A percentile compares a stretch with the other conserved stretches of the same genome.
Conservation (phyloP, 768 basidiomycete genomes). For the Rossbeevera mucosa region DNA sequence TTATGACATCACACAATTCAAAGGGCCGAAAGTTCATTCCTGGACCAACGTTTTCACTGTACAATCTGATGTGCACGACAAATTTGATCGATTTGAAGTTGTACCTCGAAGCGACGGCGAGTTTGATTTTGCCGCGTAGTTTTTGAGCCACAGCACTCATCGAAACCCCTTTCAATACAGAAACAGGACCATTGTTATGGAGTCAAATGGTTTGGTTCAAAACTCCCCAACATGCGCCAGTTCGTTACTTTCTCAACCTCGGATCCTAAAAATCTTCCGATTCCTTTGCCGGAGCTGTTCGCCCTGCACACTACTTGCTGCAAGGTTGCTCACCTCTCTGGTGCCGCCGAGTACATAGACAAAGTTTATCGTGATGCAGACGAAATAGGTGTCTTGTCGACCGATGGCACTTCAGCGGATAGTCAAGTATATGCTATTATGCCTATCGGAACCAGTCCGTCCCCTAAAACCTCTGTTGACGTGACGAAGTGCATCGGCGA, state of each 20-base stretch:
- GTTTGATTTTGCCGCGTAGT: background rate
- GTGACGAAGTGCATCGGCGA: no score
- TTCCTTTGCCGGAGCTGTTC: constrained; percentile 12
- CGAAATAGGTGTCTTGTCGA: background rate
- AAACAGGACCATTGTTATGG: background rate
- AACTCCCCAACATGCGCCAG: background rate
- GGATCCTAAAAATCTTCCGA: constrained; percentile 7
- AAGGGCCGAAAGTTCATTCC: constrained; percentile 7
- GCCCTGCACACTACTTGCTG: constrained; percentile 21
- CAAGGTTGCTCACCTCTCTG: constrained; percentile 26
- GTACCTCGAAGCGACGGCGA: constrained; percentile 7
- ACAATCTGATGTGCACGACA: background rate
- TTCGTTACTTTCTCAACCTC: constrained; percentile 4
- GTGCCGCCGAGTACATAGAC: constrained; percentile 18
- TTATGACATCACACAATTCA: background rate
- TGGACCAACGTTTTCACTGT: constrained; percentile 7
- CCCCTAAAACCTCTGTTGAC: no score
- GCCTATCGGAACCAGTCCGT: no score
- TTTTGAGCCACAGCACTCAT: background rate
- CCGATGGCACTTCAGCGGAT: constrained; percentile 1
- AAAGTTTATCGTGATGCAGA: constrained; percentile 6
- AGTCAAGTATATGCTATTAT: background rate
- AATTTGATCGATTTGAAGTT: constrained; percentile 2
- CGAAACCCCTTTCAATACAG: background rate
- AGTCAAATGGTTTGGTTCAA: background rate